Conservation (phyloP, 345 rosid genomes). For the Gossypium turneri region DNA sequence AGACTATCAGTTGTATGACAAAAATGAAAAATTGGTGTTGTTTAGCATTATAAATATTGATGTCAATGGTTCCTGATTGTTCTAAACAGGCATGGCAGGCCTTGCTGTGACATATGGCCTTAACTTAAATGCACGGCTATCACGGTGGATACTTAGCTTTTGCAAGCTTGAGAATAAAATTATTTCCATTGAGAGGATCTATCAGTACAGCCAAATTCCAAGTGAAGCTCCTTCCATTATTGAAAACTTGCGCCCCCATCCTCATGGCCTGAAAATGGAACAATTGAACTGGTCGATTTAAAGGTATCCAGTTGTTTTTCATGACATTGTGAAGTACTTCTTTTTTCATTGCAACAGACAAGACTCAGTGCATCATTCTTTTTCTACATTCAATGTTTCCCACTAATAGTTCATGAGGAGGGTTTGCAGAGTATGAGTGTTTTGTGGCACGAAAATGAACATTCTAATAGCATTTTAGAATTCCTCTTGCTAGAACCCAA, state of each 20-base stretch:
- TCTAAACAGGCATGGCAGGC: conserved; percentile 92
- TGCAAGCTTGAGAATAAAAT: conserved; percentile 99
- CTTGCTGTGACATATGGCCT: conserved; percentile 99
- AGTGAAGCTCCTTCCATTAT: conserved; percentile 70
- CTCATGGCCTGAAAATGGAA: conserved; percentile 88
- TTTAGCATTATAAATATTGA: neutral
- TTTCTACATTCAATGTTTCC: neutral
- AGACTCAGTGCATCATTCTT: neutral
- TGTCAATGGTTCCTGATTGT: conserved; percentile 21
- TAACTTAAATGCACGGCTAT: conserved; percentile 90
- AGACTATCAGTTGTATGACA: neutral
- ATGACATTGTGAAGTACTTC: neutral
- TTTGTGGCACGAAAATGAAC: neutral
- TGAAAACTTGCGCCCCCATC: conserved; percentile 63
- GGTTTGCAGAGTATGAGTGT: neutral
- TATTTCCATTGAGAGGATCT: conserved; percentile 92
- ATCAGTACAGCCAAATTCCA: conserved; percentile 87
- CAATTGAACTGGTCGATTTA: conserved; percentile 72
- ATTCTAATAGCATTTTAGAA: neutral
- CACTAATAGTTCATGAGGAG: neutral
- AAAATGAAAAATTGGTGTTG: neutral
- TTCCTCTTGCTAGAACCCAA: neutral
- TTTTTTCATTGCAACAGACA: neutral
- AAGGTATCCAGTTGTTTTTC: conserved; percentile 44
- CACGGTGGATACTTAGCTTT: conserved; percentile 98